Conservation (phyloP, 176 grass and related monocot genomes). For the Oropetium thomaeum region DNA sequence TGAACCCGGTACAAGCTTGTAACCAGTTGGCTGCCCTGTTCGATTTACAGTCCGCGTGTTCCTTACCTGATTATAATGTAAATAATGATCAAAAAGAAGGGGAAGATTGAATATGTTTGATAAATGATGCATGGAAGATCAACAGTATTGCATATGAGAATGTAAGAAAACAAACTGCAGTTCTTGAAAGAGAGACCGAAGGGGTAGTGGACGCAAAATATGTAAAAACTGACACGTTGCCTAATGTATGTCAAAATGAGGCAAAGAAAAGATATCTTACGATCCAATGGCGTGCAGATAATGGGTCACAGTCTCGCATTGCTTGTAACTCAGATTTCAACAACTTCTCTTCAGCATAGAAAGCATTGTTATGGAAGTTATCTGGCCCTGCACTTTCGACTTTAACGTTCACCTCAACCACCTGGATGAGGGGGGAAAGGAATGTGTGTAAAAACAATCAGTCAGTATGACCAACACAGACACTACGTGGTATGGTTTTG, state of each 20-base stretch:
- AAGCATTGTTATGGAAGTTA: conserved; percentile 98
- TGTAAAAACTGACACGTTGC: background rate
- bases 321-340: conserved; percentile 90
- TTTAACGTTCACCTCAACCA: conserved; percentile 96
- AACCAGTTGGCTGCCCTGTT: conserved; percentile 93
- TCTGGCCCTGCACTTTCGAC: conserved; percentile 74
- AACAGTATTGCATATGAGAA: background rate
- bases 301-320: conserved; percentile 93
- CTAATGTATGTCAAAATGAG: background rate
- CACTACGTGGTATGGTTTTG: background rate
- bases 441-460: background rate
- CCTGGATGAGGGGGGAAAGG: conserved; percentile 41
- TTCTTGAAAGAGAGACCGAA: background rate
- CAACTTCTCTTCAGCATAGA: conserved; percentile 90
- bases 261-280: conserved; percentile 38
- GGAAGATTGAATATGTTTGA: background rate
- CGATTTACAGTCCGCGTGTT: conserved; percentile 93
- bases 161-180: background rate
- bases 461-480: background rate
- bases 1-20: conserved; percentile 89
- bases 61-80: conserved; percentile 53
- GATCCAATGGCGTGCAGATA: conserved; percentile 92
- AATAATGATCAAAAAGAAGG: background rate
- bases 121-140: background rate
- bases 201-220: background rate